Evolutionary conservation across 441 rosid genomes (phyloP).

Genomic region (Cnidoscolus chayamansa): DNA sequence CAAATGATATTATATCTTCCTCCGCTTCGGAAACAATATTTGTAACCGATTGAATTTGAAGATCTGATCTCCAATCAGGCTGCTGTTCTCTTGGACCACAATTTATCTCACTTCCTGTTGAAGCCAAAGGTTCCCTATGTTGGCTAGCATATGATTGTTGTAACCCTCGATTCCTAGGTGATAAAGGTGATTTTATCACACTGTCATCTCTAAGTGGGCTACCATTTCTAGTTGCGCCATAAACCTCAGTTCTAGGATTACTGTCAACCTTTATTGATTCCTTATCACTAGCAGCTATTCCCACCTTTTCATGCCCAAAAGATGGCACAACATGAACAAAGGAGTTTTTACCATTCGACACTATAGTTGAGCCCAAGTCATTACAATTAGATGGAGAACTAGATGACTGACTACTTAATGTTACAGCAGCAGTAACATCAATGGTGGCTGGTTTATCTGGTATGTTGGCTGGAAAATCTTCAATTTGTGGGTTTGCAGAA

Average conservation of each 20-base stretch:
- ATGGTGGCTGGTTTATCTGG: constrained; percentile 38
- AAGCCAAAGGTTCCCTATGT: constrained; percentile 31
- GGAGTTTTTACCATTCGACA: constrained; percentile 32
- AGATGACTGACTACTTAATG: constrained; percentile 31
- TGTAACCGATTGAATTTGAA: constrained; percentile 27
- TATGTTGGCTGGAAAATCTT: constrained; percentile 27
- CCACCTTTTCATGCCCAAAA: constrained; percentile 31
- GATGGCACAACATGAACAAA: constrained; percentile 24
- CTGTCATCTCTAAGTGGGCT: constrained; percentile 40
- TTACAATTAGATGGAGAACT: constrained; percentile 33
- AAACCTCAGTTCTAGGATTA: constrained; percentile 27
- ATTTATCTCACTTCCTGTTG: constrained; percentile 24
- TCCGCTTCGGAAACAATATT: constrained; percentile 43
- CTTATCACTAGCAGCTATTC: constrained; percentile 24
- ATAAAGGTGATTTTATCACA: constrained; percentile 24
- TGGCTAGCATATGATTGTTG: constrained; percentile 41
- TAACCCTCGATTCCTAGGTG: constrained; percentile 34
- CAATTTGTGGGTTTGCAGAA: constrained; percentile 32
- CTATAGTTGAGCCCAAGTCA: constrained; percentile 31
- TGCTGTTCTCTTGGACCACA: constrained; percentile 32
- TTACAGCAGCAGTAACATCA: constrained; percentile 26
- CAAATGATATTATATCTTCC: constrained; percentile 61
- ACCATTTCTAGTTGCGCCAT: constrained; percentile 31
- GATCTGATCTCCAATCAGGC: constrained; percentile 44
- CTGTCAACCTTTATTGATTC: constrained; percentile 39